Evolutionary conservation across 768 basidiomycete genomes (phyloP).

Genomic region (Strobilomyces dryophilus): DNA sequence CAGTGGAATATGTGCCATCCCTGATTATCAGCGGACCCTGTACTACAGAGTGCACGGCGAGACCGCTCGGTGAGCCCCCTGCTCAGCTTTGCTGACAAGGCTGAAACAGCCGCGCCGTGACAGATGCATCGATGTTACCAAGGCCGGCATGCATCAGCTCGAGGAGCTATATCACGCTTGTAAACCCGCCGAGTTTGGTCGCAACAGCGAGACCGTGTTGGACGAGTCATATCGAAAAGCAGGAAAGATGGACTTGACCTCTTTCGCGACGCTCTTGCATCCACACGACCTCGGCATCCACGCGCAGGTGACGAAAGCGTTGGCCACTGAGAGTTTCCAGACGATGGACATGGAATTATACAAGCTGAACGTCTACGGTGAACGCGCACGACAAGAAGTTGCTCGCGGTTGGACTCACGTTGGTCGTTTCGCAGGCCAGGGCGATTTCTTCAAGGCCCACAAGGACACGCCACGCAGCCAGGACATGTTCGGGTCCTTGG

Average conservation of each 20-base stretch:
- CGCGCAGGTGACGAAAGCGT: background rate
- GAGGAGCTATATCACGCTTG: slow-evolving; percentile 1
- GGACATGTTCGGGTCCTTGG: slow-evolving; percentile 49
- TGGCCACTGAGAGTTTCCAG: background rate
- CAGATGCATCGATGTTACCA: no score
- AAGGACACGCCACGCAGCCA: slow-evolving; percentile 32
- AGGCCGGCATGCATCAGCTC: background rate
- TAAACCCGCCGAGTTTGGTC: slow-evolving; percentile 6
- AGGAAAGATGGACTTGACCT: slow-evolving; percentile 37
- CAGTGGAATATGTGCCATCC: background rate
- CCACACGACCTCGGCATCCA: slow-evolving; percentile 1
- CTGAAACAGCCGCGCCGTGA: no score
- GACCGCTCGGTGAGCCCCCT: background rate
- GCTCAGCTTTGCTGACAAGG: no score
- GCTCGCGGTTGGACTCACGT: no score
- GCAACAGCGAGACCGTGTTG: background rate
- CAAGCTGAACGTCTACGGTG: slow-evolving; percentile 6
- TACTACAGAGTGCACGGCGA: background rate
- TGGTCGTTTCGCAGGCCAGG: background rate
- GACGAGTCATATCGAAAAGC: slow-evolving; percentile 36
- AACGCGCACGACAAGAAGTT: background rate
- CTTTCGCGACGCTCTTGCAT: slow-evolving; percentile 28
- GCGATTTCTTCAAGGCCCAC: slow-evolving; percentile 11
- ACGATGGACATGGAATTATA: no score
- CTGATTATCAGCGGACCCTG: background rate